A percentile compares a stretch with the other conserved stretches of the same genome.
Conservation (phyloP, 1,139 yeast species). For the Pichia sp. region DNA sequence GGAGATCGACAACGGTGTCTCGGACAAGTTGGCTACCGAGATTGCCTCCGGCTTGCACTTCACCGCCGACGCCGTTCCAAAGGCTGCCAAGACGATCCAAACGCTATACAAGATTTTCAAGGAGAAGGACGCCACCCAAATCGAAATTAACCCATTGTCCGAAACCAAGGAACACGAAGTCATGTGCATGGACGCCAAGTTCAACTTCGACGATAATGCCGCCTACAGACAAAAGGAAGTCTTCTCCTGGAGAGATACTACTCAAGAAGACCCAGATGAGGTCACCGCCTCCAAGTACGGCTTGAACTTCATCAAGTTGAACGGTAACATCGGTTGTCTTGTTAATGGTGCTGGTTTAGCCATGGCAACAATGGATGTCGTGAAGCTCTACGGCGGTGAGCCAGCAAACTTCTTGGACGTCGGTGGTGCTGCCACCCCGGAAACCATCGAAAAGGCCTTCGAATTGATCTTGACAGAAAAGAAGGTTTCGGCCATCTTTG, state of each 20-base stretch:
- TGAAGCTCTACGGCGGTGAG: conserved; percentile 95
- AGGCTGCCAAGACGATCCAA: conserved; percentile 84
- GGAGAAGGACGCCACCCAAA: conserved; percentile 95
- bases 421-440: conserved; percentile 99
- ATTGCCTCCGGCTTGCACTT: conserved; percentile 82
- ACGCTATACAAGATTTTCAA: conserved; percentile 82
- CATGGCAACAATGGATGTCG: conserved; percentile 99
- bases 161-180: conserved; percentile 90
- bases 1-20: conserved; percentile 73
- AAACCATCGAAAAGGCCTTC: conserved; percentile 96
- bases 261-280: conserved; percentile 98
- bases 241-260: conserved; percentile 91
- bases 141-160: conserved; percentile 96
- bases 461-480: conserved; percentile 85
- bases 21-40: conserved; percentile 68
- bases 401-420: conserved; percentile 99
- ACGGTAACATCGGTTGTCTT: conserved; percentile 97
- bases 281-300: conserved; percentile 86
- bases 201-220: conserved; percentile 96
- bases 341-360: conserved; percentile 99
- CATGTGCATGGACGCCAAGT: conserved; percentile 98
- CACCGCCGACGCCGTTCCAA: conserved; percentile 70
- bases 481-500: conserved; percentile 92
- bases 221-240: conserved; percentile 92
- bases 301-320: conserved; percentile 93